These are phyloP conservation scores for Sambucus nigra DNA, from an alignment of 129 eudicot species.

Conservation along the genomic window DNA sequence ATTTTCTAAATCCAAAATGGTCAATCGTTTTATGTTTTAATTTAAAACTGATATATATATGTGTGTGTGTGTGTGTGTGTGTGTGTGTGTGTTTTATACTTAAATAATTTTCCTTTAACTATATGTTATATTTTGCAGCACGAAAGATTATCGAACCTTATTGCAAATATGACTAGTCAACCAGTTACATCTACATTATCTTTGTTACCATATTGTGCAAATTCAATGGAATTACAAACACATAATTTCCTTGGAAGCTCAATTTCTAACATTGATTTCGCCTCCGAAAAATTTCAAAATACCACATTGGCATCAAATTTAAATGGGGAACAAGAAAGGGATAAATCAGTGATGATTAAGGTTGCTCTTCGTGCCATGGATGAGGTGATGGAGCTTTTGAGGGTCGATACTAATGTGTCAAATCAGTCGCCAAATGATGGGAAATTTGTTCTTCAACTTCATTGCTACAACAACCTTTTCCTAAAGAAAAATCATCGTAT, in stretches of 20 bases:
- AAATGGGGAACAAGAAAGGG: conserved; percentile 36
- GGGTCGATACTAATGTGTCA: conserved; percentile 43
- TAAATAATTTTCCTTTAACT: too few relatives aligned
- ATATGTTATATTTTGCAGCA: conserved; percentile 19
- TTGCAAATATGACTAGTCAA: conserved; percentile 8
- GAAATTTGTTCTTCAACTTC: conserved; percentile 32
- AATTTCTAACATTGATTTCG: too few relatives aligned
- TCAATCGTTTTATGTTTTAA: too few relatives aligned
- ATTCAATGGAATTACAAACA: background rate
- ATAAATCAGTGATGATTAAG: conserved; percentile 41
- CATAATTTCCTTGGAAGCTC: background rate
- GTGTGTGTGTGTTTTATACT: too few relatives aligned
- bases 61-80: too few relatives aligned
- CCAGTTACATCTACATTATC: background rate
- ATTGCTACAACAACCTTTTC: conserved; percentile 30
- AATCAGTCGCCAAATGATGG: conserved; percentile 30
- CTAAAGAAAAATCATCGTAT: conserved; percentile 23
- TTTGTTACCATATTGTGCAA: background rate
- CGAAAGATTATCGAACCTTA: conserved; percentile 1
- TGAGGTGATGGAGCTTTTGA: conserved; percentile 43
- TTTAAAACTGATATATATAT: too few relatives aligned
- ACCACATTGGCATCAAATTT: background rate
- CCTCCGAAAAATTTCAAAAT: background rate
- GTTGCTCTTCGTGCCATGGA: conserved; percentile 40
- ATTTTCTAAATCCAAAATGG: too few relatives aligned